These are phyloP conservation scores for Aspergillus diversus DNA, from an alignment of 495 filamentous ascomycete genomes.

Conservation along the genomic window DNA sequence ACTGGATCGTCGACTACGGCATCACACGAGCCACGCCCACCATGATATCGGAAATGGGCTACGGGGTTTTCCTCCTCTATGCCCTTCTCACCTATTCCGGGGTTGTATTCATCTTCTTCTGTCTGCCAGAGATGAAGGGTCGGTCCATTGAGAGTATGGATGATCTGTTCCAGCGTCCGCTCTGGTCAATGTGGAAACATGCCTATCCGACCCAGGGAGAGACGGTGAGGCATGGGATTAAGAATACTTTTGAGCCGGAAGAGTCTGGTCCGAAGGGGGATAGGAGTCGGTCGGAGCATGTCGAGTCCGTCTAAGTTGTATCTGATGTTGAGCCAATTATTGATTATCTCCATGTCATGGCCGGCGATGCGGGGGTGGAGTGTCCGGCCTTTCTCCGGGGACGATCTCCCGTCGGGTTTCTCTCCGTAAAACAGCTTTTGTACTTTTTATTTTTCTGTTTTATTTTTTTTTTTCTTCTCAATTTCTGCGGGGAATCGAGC, in stretches of 20 bases:
- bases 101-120: conserved; percentile 35
- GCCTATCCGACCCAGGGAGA: conserved; percentile 34
- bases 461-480: background rate
- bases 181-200: conserved; percentile 38
- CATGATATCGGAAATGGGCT: conserved; percentile 36
- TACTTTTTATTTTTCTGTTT: background rate
- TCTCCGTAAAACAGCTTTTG: conserved; percentile 6
- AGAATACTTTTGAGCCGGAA: conserved; percentile 21
- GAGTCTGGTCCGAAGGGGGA: conserved; percentile 7
- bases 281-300: conserved; percentile 18
- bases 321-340: background rate
- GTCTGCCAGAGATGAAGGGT: conserved; percentile 36
- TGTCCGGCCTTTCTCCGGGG: background rate
- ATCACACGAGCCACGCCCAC: conserved; percentile 32
- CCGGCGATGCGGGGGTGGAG: background rate
- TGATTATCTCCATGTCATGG: background rate
- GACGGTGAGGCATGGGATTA: conserved; percentile 28
- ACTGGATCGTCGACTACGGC: conserved; percentile 33
- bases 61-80: conserved; percentile 34
- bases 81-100: conserved; percentile 32
- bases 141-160: conserved; percentile 42
- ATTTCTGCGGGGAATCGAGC: background rate
- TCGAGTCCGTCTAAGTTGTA: background rate
- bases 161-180: conserved; percentile 35
- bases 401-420: background rate